Evolutionary conservation across 345 rosid species (phyloP).

Genomic region (Acer yangbiense): DNA sequence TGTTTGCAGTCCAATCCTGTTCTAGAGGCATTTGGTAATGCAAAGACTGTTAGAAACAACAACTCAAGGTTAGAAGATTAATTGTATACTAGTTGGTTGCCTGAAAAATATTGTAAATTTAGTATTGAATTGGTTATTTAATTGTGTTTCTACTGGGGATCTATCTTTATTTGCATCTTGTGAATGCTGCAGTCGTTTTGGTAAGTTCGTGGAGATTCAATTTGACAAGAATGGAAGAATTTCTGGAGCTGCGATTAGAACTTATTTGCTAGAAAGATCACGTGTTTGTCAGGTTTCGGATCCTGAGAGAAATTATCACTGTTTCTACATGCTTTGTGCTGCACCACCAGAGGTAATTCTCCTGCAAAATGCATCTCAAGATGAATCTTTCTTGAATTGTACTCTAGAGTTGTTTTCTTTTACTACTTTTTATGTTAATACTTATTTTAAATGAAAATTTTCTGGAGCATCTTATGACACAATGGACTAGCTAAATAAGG

Average conservation of each 20-base stretch:
- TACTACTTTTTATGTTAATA: not conserved
- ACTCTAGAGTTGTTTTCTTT: not conserved
- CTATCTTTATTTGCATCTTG: slow-evolving; percentile 23
- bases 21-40: slow-evolving; percentile 98
- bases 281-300: slow-evolving; percentile 99
- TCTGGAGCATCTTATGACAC: not conserved
- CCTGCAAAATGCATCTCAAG: slow-evolving; percentile 14
- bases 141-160: slow-evolving; percentile 12
- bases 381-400: not conserved
- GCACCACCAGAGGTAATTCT: slow-evolving; percentile 87
- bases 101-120: slow-evolving; percentile 10
- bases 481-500: not conserved
- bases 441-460: not conserved
- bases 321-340: slow-evolving; percentile 99
- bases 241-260: slow-evolving; percentile 98
- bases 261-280: slow-evolving; percentile 96
- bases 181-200: slow-evolving; percentile 78
- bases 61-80: slow-evolving; percentile 76
- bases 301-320: slow-evolving; percentile 98
- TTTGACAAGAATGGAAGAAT: slow-evolving; percentile 85
- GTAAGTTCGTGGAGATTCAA: slow-evolving; percentile 99
- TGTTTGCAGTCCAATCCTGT: slow-evolving; percentile 95
- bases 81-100: slow-evolving; percentile 5
- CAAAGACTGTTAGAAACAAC: slow-evolving; percentile 96
- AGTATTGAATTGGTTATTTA: slow-evolving; percentile 2